Conservation (phyloP, 345 rosid species). For the Alliaria petiolata region DNA sequence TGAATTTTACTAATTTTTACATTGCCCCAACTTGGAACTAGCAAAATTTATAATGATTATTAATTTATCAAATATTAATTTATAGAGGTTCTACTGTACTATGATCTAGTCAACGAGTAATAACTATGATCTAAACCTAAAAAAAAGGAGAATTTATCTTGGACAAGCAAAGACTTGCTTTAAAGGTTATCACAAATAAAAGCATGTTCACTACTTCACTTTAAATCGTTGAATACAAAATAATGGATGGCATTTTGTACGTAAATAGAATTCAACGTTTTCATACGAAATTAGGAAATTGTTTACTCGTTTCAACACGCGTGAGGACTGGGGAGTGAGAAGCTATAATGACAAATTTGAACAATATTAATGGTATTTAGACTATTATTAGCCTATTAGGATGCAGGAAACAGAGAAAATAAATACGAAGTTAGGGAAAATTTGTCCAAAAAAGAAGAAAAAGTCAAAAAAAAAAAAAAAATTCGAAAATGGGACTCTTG, state of each 20-base stretch:
- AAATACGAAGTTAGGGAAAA: background rate
- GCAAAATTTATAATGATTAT: too few relatives aligned
- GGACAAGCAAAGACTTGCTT: background rate
- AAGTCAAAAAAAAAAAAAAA: constrained; percentile 1
- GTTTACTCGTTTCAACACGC: constrained; percentile 23
- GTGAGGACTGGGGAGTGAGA: too few relatives aligned
- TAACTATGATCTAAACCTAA: background rate
- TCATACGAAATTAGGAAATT: background rate
- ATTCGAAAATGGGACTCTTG: background rate
- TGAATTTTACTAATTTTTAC: too few relatives aligned
- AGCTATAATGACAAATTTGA: too few relatives aligned
- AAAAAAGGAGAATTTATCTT: background rate
- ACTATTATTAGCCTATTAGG: too few relatives aligned
- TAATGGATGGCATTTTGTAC: background rate
- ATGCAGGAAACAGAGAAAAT: too few relatives aligned
- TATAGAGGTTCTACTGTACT: too few relatives aligned
- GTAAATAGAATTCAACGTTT: constrained; percentile 10
- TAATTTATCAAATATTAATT: too few relatives aligned
- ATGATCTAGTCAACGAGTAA: background rate
- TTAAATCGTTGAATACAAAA: background rate
- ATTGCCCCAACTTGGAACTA: too few relatives aligned
- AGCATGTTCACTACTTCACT: background rate
- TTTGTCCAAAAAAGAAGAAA: constrained; percentile 2
- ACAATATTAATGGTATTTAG: too few relatives aligned
- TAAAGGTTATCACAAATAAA: constrained; percentile 4